phyloP scores from a whole-genome alignment of 2,329 filamentous ascomycete genomes.

The Nakataea oryzae region DNA sequence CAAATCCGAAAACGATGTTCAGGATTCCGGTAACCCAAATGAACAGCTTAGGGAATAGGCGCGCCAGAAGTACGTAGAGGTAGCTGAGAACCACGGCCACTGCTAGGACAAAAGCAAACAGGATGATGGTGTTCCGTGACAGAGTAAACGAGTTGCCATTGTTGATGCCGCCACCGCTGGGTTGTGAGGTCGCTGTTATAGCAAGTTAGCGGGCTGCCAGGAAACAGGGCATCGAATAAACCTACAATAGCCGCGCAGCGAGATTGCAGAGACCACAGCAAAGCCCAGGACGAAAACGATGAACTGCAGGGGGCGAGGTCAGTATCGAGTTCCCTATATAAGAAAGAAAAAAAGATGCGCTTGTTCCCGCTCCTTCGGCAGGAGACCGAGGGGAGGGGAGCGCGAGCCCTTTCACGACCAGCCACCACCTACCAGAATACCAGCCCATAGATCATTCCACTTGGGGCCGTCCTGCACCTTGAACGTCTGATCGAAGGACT shows the following conservation, averaged over 20 bases:
- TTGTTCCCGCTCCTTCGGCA: neutral
- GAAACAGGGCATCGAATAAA: neutral
- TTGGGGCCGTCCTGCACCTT: constrained; percentile 66
- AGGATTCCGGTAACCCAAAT: constrained; percentile 89
- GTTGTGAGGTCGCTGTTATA: constrained; percentile 38
- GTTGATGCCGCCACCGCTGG: constrained; percentile 67
- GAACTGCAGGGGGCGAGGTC: constrained; percentile 8
- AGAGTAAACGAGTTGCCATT: constrained; percentile 57
- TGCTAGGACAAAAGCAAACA: constrained; percentile 70
- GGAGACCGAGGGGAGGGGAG: too few relatives aligned
- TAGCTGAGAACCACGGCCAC: constrained; percentile 68
- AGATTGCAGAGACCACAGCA: constrained; percentile 8
- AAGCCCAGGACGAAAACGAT: constrained; percentile 14
- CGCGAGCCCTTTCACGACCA: too few relatives aligned
- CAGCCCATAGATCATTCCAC: constrained; percentile 86
- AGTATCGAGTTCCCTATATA: neutral
- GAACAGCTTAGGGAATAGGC: constrained; percentile 76
- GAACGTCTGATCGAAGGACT: constrained; percentile 70
- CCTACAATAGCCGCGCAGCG: constrained; percentile 11
- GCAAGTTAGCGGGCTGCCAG: constrained; percentile 2
- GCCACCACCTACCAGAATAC: constrained; percentile 50
- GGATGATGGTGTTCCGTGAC: constrained; percentile 73
- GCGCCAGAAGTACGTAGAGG: constrained; percentile 64
- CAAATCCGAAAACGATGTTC: constrained; percentile 77
- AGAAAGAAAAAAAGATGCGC: too few relatives aligned